phyloP scores from a whole-genome alignment of 2,329 filamentous ascomycete genomes.

The Penicillium sp. region DNA sequence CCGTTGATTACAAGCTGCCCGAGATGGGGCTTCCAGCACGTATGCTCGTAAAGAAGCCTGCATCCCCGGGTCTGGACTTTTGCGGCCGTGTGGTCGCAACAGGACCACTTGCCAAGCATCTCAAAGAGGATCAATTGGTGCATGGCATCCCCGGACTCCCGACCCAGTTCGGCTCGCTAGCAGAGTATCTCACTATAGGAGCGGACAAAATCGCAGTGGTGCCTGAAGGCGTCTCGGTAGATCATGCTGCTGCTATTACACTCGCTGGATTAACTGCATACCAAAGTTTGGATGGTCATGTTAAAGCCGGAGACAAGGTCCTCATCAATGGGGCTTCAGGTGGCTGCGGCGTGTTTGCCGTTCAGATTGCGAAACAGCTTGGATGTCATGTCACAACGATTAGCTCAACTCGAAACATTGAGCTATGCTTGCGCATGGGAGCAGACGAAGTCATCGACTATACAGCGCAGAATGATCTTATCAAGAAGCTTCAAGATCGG shows the following conservation, averaged over 20 bases:
- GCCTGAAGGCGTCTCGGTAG: constrained; percentile 46
- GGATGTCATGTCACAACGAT: constrained; percentile 61
- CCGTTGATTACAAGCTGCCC: constrained; percentile 64
- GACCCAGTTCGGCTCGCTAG: constrained; percentile 45
- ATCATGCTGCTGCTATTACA: constrained; percentile 47
- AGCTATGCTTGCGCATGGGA: constrained; percentile 59
- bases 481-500: constrained; percentile 48
- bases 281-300: constrained; percentile 50
- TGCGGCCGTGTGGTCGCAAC: constrained; percentile 47
- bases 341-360: constrained; percentile 60
- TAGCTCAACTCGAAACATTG: constrained; percentile 60
- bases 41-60: constrained; percentile 43
- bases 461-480: constrained; percentile 48
- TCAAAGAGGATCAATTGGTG: constrained; percentile 46
- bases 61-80: constrained; percentile 55
- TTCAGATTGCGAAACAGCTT: constrained; percentile 64
- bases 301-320: constrained; percentile 55
- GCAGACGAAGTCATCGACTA: constrained; percentile 68
- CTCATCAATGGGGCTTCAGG: constrained; percentile 68
- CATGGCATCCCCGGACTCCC: constrained; percentile 43
- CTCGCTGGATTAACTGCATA: constrained; percentile 53
- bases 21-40: constrained; percentile 51
- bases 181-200: constrained; percentile 44
- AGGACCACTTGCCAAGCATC: constrained; percentile 30
- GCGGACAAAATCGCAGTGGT: constrained; percentile 39